phyloP scores from a whole-genome alignment of 768 basidiomycete genomes.

The Serendipita vermifera region DNA sequence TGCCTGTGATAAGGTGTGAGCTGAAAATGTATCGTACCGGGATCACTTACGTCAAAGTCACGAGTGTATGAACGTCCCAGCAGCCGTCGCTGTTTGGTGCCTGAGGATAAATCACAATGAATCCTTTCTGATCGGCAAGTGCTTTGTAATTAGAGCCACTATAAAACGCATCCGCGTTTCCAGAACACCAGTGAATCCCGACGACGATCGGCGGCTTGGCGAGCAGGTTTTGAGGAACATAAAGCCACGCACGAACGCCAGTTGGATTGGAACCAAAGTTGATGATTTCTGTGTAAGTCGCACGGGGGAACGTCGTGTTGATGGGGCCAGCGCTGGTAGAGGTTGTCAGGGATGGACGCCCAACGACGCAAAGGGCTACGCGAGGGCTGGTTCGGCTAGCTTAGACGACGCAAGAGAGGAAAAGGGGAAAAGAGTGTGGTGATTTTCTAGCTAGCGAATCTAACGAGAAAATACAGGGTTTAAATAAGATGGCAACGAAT shows the following conservation, averaged over 20 bases:
- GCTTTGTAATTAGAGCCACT: slow-evolving; percentile 34
- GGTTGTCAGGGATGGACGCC: background rate
- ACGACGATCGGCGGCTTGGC: slow-evolving; percentile 36
- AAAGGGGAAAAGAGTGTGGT: too few species aligned
- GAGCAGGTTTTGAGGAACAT: slow-evolving; percentile 18
- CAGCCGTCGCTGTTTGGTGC: slow-evolving; percentile 15
- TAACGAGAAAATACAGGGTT: too few species aligned
- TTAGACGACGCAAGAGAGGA: too few species aligned
- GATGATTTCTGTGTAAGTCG: slow-evolving; percentile 1
- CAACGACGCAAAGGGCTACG: too few species aligned
- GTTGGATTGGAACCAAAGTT: slow-evolving; percentile 44
- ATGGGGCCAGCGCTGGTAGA: background rate
- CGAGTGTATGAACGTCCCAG: slow-evolving; percentile 34
- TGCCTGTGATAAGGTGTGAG: too few species aligned
- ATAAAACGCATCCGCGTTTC: slow-evolving; percentile 41
- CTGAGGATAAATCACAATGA: slow-evolving; percentile 39
- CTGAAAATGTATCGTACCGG: background rate
- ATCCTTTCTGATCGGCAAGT: slow-evolving; percentile 36
- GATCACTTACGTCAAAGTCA: slow-evolving; percentile 29
- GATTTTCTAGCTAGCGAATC: too few species aligned
- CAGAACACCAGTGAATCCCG: slow-evolving; percentile 35
- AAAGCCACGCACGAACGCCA: slow-evolving; percentile 36
- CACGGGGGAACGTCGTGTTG: background rate
- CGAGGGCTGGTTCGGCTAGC: too few species aligned
- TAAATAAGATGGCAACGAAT: too few species aligned